Base-by-base conservation (phyloP, 768 basidiomycete genomes). In the Russula sp. region DNA sequence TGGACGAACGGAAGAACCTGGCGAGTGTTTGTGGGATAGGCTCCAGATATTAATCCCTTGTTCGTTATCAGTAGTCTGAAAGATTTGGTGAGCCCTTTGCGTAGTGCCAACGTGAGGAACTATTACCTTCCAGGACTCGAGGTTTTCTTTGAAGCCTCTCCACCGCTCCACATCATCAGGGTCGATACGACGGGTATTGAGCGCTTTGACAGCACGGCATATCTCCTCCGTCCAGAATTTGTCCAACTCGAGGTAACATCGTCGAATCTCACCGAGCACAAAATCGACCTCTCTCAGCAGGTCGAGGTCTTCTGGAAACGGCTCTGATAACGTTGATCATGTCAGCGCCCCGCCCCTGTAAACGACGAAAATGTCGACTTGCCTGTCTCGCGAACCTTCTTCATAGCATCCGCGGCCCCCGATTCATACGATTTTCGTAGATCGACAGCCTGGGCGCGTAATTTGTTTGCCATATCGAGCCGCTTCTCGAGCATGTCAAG, bases 191-290 rank as follows among this genome's bases (percentile, higher is more conserved):
- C 43, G 32, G 7, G 32, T 56, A 41, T 43, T 5, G 9, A 56
- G 29, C 3, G 42, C 43, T 20, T 45, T 42, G 32, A 45, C 32
- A 1, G 34, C 54, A 45, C 42, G 42, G 6, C 32, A 5, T 32
- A 55, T 43, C 41, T 43, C 53, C 7, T 55, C 53, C 14, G 11
- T 34, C 41, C 53, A 55, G 29, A 56, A 56, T 22, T 56, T 56
- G 8, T 45, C 29, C 34, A 46, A 53, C 7, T 56, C 54, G 18
- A 13, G 10, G 54, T 56, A 56, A 22, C 42, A 56, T 45, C n/a
- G 54, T 7, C 34, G 9, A 35, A 56, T 35, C 29, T 43, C 54
- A 32, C 14, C 11, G 25, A 56, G 54, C 29, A 45, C 42, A 16
- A 45, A 22, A 6, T 56, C 32, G 5, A 56, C n/a, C 34, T 56